Evolutionary conservation across 805 yeast species (phyloP).

Genomic region (Hyphopichia homilentoma): DNA sequence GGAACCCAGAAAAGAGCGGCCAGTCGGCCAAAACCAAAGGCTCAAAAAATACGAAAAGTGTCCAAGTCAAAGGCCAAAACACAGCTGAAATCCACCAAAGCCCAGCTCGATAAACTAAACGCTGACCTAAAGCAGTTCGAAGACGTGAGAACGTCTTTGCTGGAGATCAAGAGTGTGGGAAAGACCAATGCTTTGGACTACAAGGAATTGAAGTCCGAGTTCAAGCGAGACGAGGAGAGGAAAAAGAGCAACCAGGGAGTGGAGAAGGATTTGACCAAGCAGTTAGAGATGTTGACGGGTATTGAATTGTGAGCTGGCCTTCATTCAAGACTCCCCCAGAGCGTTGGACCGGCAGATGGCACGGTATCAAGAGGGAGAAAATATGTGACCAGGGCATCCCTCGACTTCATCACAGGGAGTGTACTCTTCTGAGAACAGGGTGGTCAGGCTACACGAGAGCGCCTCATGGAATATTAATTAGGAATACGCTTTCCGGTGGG

Average conservation of each 20-base stretch:
- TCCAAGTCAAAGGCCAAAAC: constrained; percentile 11
- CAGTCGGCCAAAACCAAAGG: too few species aligned
- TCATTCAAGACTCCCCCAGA: too few species aligned
- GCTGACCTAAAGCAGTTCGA: constrained; percentile 21
- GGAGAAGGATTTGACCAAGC: constrained; percentile 41
- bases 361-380: too few species aligned
- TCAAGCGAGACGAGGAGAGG: constrained; percentile 32
- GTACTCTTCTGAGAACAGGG: too few species aligned
- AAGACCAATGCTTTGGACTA: constrained; percentile 32
- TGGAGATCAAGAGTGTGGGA: constrained; percentile 5
- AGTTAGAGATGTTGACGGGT: constrained; percentile 46
- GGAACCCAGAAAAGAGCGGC: too few species aligned
- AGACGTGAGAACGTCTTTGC: constrained; percentile 15
- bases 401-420: too few species aligned
- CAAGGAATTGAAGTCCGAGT: constrained; percentile 32
- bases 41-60: too few species aligned
- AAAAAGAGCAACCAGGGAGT: constrained; percentile 25
- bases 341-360: too few species aligned
- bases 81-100: constrained; percentile 27
- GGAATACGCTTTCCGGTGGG: too few species aligned
- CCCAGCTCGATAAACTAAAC: constrained; percentile 31
- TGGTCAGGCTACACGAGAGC: too few species aligned
- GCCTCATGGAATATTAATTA: too few species aligned
- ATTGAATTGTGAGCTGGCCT: constrained; percentile 33
- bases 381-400: too few species aligned